Evolutionary conservation across 1,284 basidiomycete genomes (phyloP).

Genomic region (Porodaedalea pini): DNA sequence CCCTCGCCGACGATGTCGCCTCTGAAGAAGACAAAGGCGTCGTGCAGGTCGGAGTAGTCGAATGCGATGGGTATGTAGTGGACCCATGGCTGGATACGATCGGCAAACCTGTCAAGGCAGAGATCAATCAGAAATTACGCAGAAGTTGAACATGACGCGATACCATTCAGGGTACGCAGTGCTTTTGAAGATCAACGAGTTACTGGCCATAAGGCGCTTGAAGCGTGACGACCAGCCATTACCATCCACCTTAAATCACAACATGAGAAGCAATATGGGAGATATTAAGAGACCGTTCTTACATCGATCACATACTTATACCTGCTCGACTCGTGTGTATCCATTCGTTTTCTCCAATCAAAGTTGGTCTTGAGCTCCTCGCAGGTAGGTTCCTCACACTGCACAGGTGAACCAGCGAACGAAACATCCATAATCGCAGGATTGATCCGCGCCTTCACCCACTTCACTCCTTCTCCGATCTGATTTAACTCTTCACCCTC

Average conservation of each 20-base stretch:
- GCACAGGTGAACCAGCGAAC: conserved; percentile 39
- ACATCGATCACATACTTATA: conserved; percentile 69
- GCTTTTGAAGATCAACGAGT: conserved; percentile 59
- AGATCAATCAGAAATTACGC: not conserved
- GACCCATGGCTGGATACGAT: conserved; percentile 52
- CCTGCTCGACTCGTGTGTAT: conserved; percentile 46
- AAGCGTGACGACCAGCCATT: conserved; percentile 72
- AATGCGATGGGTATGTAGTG: conserved; percentile 60
- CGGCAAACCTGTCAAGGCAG: conserved; percentile 32
- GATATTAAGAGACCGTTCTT: conserved; percentile 23
- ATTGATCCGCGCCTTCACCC: conserved; percentile 37
- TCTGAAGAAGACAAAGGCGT: conserved; percentile 56
- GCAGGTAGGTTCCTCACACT: conserved; percentile 46
- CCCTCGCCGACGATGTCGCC: conserved; percentile 42
- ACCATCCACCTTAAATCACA: conserved; percentile 49
- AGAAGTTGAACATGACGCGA: conserved; percentile 20
- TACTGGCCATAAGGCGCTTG: conserved; percentile 60
- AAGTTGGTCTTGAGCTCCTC: conserved; percentile 41
- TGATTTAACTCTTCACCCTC: conserved; percentile 37
- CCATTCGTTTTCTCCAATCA: conserved; percentile 42
- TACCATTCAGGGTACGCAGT: conserved; percentile 68
- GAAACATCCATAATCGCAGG: conserved; percentile 53
- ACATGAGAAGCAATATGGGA: not conserved
- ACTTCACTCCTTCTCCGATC: conserved; percentile 33
- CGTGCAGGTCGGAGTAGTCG: conserved; percentile 52